phyloP scores from a whole-genome alignment of 805 yeast species.

The Lipomyces japonicus region DNA sequence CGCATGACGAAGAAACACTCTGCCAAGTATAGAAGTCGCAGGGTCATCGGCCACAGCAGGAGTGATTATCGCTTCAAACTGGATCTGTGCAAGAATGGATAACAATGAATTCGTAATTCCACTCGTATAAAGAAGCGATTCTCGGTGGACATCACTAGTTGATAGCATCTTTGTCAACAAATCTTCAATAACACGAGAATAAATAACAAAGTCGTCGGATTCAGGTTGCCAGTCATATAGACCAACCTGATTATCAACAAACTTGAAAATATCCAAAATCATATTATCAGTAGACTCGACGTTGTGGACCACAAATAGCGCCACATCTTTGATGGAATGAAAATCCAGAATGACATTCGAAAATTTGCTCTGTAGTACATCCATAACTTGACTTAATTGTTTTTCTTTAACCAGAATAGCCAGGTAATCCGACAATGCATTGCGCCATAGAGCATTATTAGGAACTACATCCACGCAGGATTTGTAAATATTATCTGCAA shows the following conservation, averaged over 20 bases:
- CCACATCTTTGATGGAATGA: slow-evolving; percentile 14
- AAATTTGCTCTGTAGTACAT: slow-evolving; percentile 2
- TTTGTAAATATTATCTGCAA: slow-evolving; percentile 33
- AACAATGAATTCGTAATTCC: neutral
- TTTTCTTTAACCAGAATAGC: neutral
- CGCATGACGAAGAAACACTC: slow-evolving; percentile 3
- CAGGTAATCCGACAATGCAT: slow-evolving; percentile 12
- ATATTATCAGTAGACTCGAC: slow-evolving; percentile 8
- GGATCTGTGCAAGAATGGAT: slow-evolving; percentile 4
- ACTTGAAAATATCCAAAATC: slow-evolving; percentile 14
- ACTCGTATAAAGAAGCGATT: neutral
- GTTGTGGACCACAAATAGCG: slow-evolving; percentile 11
- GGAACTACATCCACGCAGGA: slow-evolving; percentile 17
- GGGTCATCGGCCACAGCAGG: neutral
- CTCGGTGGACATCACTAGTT: neutral
- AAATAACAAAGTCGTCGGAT: neutral
- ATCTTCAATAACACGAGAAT: neutral
- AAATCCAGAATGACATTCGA: slow-evolving; percentile 8
- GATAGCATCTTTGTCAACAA: neutral
- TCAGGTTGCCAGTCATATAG: neutral
- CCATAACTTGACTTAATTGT: slow-evolving; percentile 1
- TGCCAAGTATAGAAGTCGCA: slow-evolving; percentile 1
- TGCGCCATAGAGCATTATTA: neutral
- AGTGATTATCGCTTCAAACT: neutral
- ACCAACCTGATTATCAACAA: slow-evolving; percentile 5